These are phyloP conservation scores for Stephania yunnanensis DNA, from an alignment of 164 flowering plant genomes.

Conservation along the genomic window DNA sequence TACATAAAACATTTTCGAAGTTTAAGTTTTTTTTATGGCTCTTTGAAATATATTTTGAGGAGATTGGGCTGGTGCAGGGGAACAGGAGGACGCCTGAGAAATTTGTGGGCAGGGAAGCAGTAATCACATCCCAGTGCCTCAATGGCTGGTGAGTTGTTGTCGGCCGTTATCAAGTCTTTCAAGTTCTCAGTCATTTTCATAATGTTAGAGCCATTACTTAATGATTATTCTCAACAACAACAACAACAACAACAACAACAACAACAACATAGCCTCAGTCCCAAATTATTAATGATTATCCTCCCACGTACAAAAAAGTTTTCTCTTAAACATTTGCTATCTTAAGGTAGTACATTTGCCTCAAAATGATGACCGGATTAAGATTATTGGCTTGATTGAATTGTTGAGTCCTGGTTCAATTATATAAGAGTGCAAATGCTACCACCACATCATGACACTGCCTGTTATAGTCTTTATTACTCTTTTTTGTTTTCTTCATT, in stretches of 20 bases:
- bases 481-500: neutral
- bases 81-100: constrained; percentile 92
- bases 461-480: neutral
- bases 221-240: neutral
- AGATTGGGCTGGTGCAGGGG: constrained; percentile 53
- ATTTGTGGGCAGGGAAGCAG: constrained; percentile 93
- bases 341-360: neutral
- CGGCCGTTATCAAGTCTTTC: neutral
- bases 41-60: constrained; percentile 4
- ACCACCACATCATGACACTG: neutral
- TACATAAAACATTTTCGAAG: neutral
- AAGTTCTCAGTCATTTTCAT: neutral
- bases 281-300: neutral
- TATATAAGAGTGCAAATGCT: neutral
- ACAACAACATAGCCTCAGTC: no score
- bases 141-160: constrained; percentile 80
- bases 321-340: neutral
- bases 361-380: neutral
- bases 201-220: neutral
- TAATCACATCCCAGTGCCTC: constrained; percentile 87
- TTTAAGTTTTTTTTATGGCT: constrained; percentile 3
- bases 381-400: neutral
- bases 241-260: no score
- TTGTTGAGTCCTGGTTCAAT: neutral
- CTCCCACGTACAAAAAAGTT: neutral